Percentiles rank a stretch among this genome's conserved stretches.
Evolutionary conservation across 2,329 filamentous ascomycete genomes (phyloP).

Genomic region (Myriosclerotinia curreyana): DNA sequence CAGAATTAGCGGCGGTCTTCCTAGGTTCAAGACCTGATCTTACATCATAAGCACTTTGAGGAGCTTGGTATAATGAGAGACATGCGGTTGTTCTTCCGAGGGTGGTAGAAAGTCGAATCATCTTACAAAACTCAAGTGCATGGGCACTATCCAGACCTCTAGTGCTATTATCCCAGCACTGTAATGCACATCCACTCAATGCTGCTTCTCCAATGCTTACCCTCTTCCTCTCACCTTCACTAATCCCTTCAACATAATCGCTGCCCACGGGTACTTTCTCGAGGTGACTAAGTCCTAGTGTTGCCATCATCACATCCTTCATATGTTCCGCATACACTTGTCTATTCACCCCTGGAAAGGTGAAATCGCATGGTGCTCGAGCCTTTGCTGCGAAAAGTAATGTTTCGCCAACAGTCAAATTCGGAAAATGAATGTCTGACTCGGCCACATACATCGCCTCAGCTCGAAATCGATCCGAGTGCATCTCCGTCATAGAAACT

Average conservation of each 20-base stretch:
- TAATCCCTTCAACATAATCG: conserved; percentile 68
- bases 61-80: conserved; percentile 71
- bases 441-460: conserved; percentile 73
- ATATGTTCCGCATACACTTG: conserved; percentile 46
- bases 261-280: conserved; percentile 71
- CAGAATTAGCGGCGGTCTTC: neutral
- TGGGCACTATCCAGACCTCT: conserved; percentile 71
- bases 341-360: conserved; percentile 56
- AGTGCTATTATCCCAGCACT: conserved; percentile 75
- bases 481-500: conserved; percentile 51
- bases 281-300: conserved; percentile 69
- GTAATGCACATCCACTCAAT: conserved; percentile 67
- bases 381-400: conserved; percentile 68
- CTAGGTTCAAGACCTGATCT: neutral
- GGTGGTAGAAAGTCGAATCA: conserved; percentile 62
- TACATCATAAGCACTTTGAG: conserved; percentile 64
- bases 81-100: conserved; percentile 59
- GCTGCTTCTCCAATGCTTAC: conserved; percentile 77
- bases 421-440: conserved; percentile 69
- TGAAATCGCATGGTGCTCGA: conserved; percentile 59
- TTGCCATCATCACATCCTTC: conserved; percentile 60
- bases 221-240: conserved; percentile 76
- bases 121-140: conserved; percentile 68
- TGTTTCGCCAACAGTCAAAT: conserved; percentile 70
- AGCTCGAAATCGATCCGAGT: conserved; percentile 50